Conservation (phyloP, 257 asterid species). For the Solanum tarapatanum region DNA sequence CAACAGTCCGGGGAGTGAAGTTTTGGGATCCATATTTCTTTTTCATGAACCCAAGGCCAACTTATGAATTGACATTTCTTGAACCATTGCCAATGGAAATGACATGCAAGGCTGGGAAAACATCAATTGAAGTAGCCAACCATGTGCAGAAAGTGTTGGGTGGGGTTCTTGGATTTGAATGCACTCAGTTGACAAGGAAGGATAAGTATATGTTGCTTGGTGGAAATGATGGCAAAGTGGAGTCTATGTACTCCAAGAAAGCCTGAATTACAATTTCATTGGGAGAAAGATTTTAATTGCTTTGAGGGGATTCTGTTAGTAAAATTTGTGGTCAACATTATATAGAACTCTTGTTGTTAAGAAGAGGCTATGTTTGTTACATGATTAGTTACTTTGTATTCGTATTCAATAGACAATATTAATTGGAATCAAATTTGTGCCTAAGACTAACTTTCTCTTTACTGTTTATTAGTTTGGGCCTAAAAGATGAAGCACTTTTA, state of each 20-base stretch:
- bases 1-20: constrained; percentile 71
- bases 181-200: constrained; percentile 91
- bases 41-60: constrained; percentile 92
- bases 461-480: neutral
- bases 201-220: constrained; percentile 95
- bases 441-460: neutral
- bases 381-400: neutral
- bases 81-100: constrained; percentile 75
- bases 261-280: neutral
- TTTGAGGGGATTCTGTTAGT: neutral
- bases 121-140: constrained; percentile 88
- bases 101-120: constrained; percentile 68
- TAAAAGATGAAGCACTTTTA: neutral
- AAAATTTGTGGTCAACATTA: neutral
- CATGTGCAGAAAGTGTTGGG: constrained; percentile 79
- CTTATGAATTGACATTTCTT: constrained; percentile 58
- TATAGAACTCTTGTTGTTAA: neutral
- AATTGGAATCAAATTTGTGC: neutral
- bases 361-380: neutral
- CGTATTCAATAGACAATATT: neutral
- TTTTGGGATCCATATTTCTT: constrained; percentile 82
- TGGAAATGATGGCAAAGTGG: constrained; percentile 98
- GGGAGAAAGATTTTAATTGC: neutral
- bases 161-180: constrained; percentile 78
- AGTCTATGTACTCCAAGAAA: constrained; percentile 51